Evolutionary conservation across 495 filamentous ascomycete genomes (phyloP).

Genomic region (Annulohypoxylon nitens): DNA sequence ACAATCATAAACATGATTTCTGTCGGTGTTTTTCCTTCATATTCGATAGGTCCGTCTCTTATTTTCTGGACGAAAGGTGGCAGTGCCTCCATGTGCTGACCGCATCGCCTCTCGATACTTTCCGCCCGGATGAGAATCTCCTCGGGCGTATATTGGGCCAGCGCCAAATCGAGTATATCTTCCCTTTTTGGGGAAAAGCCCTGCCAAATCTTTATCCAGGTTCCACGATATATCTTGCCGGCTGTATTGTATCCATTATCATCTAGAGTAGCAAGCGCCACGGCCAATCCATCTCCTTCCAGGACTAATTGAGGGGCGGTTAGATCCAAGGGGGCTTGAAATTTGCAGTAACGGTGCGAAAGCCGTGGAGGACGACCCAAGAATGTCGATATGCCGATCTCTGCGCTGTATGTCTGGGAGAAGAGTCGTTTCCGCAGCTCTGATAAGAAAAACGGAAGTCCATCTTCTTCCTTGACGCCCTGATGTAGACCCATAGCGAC

Average conservation of each 20-base stretch:
- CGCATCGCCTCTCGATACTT: conserved; percentile 54
- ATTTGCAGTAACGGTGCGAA: conserved; percentile 51
- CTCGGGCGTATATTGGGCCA: conserved; percentile 50
- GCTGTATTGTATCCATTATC: conserved; percentile 48
- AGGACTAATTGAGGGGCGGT: conserved; percentile 40
- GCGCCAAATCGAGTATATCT: conserved; percentile 49
- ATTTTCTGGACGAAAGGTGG: conserved; percentile 57
- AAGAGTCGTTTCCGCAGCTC: conserved; percentile 44
- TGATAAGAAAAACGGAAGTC: conserved; percentile 48
- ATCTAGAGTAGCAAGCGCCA: conserved; percentile 44
- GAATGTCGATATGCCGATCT: conserved; percentile 47
- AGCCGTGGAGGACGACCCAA: conserved; percentile 51
- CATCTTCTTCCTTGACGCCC: conserved; percentile 43
- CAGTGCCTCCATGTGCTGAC: conserved; percentile 53
- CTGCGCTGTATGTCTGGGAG: conserved; percentile 44
- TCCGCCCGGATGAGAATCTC: conserved; percentile 48
- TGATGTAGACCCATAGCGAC: conserved; percentile 50
- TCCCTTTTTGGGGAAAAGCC: conserved; percentile 49
- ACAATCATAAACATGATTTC: conserved; percentile 54
- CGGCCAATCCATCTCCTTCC: conserved; percentile 41
- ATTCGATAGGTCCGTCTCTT: conserved; percentile 45
- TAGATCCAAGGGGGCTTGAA: conserved; percentile 47
- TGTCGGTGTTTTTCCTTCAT: conserved; percentile 40
- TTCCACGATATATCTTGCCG: conserved; percentile 45
- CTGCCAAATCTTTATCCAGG: conserved; percentile 47